Percentiles rank a stretch among this genome's conserved stretches.
phyloP scores from a whole-genome alignment of 2,329 filamentous ascomycete species.

The Aureobasidium sp. region DNA sequence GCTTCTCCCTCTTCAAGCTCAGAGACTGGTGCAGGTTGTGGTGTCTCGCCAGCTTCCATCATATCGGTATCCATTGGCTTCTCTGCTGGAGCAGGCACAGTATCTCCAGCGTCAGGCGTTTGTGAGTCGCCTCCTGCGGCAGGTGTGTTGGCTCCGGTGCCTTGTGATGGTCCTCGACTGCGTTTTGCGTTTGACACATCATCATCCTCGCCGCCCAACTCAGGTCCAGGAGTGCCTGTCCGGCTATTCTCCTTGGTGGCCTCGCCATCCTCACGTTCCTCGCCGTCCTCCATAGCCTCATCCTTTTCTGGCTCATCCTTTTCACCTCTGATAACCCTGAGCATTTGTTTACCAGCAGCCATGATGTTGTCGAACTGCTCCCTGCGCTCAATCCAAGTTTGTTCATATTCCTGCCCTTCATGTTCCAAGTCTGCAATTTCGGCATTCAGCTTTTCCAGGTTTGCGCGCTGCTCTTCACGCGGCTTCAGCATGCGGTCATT shows the following conservation, averaged over 20 bases:
- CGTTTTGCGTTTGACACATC: constrained; percentile 17
- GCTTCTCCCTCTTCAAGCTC: constrained; percentile 25
- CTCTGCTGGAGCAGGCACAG: constrained; percentile 4
- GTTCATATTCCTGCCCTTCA: constrained; percentile 73
- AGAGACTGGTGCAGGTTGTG: constrained; percentile 17
- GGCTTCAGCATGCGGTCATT: constrained; percentile 71
- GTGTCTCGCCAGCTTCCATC: constrained; percentile 16
- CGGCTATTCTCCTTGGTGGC: constrained; percentile 38
- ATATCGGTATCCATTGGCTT: constrained; percentile 16
- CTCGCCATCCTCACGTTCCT: constrained; percentile 49
- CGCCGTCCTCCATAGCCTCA: constrained; percentile 70
- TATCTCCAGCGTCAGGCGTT: constrained; percentile 1
- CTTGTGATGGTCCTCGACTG: constrained; percentile 1
- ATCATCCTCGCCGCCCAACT: constrained; percentile 28
- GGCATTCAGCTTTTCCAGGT: constrained; percentile 73
- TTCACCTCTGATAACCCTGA: constrained; percentile 83
- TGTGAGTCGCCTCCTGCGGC: neutral
- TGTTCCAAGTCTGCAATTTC: constrained; percentile 83
- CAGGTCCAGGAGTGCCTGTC: constrained; percentile 40
- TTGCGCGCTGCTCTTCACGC: constrained; percentile 73
- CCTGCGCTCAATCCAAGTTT: constrained; percentile 75
- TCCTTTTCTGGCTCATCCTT: constrained; percentile 88
- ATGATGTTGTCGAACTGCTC: constrained; percentile 86
- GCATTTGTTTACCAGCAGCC: constrained; percentile 80
- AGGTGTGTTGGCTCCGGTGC: constrained; percentile 20